Base-by-base conservation (phyloP, 176 grass and related monocot genomes). In the Ananas comosus region DNA sequence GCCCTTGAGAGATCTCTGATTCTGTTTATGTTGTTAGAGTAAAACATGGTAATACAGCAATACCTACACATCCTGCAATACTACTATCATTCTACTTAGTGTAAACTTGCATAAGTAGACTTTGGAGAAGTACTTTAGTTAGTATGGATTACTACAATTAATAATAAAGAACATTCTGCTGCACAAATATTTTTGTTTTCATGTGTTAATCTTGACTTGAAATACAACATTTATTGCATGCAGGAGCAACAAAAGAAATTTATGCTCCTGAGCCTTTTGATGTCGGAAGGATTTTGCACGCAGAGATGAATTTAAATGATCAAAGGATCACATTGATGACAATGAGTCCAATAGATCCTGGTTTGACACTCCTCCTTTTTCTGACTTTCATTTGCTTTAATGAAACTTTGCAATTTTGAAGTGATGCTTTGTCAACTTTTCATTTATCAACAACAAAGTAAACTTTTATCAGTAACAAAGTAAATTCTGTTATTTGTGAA, bases 211-310 rank as follows among this genome's bases (percentile, higher is more conserved):
- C 24, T 61, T 21, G 7, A 61, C 56, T 61, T 18, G 9, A 61
- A 18, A 9, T 61, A 18, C 13, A 17, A 22, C 10, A n/a, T 61
- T 19, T 11, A 11, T 61, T n/a, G 21, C 50, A 71, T 83, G 69
- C 84, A 96, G 93, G 93, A 69, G 93, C 93, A 76, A 89, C 80
- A 51, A 92, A 81, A 81, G 49, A 67, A 76, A 82, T 71, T 13
- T 96, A 96, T 83, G 93, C 93, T 83, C 93, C 93, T 56, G 93
- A 96, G 70, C 93, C 93, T 49, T 77, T 83, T 83, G 93, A 96
- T 90, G 88, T 92, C 74, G 93, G 86, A 9, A 78, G 83, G 81
- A 21, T 92, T 50, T 76, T 96, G 80, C 86, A 96, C 75, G 88
- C 86, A 63, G 88, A 96, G 64, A 85, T 96, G 74, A 22, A 74